These are phyloP conservation scores for Penicillium sp. DNA, from an alignment of 2,329 filamentous ascomycete species.

Conservation along the genomic window DNA sequence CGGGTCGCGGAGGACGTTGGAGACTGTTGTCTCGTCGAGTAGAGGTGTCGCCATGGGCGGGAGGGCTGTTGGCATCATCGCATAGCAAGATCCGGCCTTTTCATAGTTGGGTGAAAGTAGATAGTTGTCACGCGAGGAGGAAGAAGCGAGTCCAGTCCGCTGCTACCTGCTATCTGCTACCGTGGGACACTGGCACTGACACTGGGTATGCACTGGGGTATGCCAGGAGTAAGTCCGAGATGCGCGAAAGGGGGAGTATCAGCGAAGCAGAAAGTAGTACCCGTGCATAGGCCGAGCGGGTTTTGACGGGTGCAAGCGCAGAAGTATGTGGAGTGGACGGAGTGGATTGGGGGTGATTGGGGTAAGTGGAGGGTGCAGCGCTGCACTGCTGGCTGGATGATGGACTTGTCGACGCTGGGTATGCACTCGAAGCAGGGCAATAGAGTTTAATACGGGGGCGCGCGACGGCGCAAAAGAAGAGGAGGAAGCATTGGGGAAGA, in stretches of 20 bases:
- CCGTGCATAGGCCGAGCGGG: constrained; percentile 10
- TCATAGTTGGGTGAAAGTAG: constrained; percentile 30
- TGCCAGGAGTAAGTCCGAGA: no score
- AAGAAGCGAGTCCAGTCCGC: background rate
- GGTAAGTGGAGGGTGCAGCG: no score
- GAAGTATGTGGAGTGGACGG: background rate
- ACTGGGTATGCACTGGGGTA: no score
- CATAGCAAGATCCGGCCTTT: constrained; percentile 28
- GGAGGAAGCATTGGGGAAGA: background rate
- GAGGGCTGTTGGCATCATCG: constrained; percentile 41
- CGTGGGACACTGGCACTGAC: background rate
- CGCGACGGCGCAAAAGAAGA: background rate
- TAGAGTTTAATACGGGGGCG: background rate
- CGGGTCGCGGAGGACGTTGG: constrained; percentile 20
- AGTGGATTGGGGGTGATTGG: background rate
- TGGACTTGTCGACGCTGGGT: no score
- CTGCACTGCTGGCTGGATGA: no score
- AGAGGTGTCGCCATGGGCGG: constrained; percentile 39
- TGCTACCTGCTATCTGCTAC: no score
- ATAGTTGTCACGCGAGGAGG: background rate
- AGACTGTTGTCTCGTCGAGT: constrained; percentile 28
- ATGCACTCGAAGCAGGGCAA: background rate
- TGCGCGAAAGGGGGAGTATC: background rate
- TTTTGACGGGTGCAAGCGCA: constrained; percentile 4
- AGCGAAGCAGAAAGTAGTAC: background rate